Conservation (phyloP, 345 rosid species). For the Schrenkiella parvula region DNA sequence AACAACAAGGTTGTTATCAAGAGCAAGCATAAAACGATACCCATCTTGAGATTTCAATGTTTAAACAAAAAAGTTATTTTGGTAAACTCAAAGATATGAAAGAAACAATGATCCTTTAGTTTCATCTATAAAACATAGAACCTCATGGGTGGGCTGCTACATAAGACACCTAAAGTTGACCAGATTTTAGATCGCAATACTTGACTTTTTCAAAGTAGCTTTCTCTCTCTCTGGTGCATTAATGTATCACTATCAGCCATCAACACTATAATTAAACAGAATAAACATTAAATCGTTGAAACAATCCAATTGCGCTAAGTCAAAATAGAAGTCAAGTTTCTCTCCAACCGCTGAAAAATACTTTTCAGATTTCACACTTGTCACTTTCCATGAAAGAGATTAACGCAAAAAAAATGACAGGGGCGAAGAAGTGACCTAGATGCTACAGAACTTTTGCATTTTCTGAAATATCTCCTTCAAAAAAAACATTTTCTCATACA, state of each 20-base stretch:
- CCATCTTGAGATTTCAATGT: slow-evolving; percentile 6
- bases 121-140: slow-evolving; percentile 8
- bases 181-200: slow-evolving; percentile 9
- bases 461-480: background rate
- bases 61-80: background rate
- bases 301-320: slow-evolving; percentile 6
- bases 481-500: background rate
- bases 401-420: background rate
- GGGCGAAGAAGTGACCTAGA: slow-evolving; percentile 11
- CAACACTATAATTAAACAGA: slow-evolving; percentile 3
- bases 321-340: slow-evolving; percentile 6
- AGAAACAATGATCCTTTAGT: background rate
- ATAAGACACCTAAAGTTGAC: slow-evolving; percentile 26
- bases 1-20: slow-evolving; percentile 24
- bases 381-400: slow-evolving; percentile 11
- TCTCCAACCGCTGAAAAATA: background rate
- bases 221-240: background rate
- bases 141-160: background rate
- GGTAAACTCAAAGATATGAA: slow-evolving; percentile 1
- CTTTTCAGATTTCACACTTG: background rate
- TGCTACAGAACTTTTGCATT: background rate
- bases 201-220: slow-evolving; percentile 22
- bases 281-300: background rate
- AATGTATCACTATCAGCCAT: background rate
- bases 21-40: slow-evolving; percentile 3